These are phyloP conservation scores for Mycena sp. DNA, from an alignment of 1,284 basidiomycete genomes.

Conservation along the genomic window DNA sequence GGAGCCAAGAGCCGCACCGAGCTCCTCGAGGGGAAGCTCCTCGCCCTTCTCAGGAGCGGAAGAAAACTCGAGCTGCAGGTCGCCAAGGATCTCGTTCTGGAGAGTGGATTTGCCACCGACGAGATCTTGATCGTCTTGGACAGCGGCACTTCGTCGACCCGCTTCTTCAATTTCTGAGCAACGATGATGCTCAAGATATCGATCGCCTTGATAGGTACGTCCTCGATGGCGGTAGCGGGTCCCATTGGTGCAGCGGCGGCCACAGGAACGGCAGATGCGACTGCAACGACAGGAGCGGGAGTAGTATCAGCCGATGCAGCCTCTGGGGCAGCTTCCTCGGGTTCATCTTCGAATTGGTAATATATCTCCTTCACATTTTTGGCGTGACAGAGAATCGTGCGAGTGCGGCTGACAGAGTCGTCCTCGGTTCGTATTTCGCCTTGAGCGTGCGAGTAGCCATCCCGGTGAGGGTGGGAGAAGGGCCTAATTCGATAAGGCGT, in stretches of 20 bases:
- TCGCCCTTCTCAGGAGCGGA: conserved; percentile 98
- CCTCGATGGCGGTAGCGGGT: conserved; percentile 82
- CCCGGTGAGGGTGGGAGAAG: conserved; percentile 94
- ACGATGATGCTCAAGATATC: conserved; percentile 92
- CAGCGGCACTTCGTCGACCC: conserved; percentile 88
- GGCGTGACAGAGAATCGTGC: conserved; percentile 91
- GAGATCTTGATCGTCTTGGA: conserved; percentile 97
- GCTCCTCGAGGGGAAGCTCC: conserved; percentile 94
- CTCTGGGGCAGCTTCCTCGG: conserved; percentile 57
- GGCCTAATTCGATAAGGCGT: conserved; percentile 95
- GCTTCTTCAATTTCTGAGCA: conserved; percentile 99
- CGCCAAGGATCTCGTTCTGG: conserved; percentile 96
- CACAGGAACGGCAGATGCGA: conserved; percentile 54
- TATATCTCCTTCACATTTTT: conserved; percentile 98
- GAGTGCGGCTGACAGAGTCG: conserved; percentile 83
- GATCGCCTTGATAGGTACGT: conserved; percentile 91
- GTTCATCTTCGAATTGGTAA: conserved; percentile 96
- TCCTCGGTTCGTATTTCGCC: conserved; percentile 95
- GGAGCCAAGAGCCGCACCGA: conserved; percentile 85
- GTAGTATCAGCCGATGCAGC: conserved; percentile 52
- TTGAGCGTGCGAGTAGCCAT: conserved; percentile 97
- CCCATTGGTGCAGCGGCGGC: conserved; percentile 62
- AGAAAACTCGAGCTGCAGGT: conserved; percentile 89
- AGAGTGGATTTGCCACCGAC: conserved; percentile 98
- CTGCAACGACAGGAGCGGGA: conserved; percentile 54